Evolutionary conservation across 441 rosid genomes (phyloP).

Genomic region (Erysimum cheiri): DNA sequence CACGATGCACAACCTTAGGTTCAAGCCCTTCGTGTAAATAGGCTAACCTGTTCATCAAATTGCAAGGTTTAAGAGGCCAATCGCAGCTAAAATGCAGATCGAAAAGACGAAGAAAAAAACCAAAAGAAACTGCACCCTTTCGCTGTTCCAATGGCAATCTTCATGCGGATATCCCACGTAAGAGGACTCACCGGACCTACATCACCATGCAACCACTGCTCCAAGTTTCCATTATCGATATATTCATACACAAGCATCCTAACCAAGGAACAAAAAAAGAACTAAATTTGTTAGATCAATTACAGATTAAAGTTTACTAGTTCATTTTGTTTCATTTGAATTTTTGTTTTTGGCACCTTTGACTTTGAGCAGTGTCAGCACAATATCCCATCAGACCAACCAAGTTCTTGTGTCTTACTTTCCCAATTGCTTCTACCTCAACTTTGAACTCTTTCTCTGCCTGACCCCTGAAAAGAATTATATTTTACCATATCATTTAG

Average conservation of each 20-base stretch:
- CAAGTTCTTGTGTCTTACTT: slow-evolving; percentile 93
- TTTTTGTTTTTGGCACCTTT: slow-evolving; percentile 53
- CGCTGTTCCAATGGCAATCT: slow-evolving; percentile 89
- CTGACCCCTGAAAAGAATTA: slow-evolving; percentile 66
- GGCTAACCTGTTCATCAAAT: slow-evolving; percentile 66
- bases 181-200: slow-evolving; percentile 88
- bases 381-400: slow-evolving; percentile 94
- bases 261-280: slow-evolving; percentile 24
- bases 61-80: not conserved
- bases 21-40: slow-evolving; percentile 97
- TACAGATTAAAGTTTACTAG: not conserved
- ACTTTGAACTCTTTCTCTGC: slow-evolving; percentile 97
- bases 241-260: slow-evolving; percentile 98
- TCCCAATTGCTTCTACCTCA: slow-evolving; percentile 96
- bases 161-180: slow-evolving; percentile 91
- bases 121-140: slow-evolving; percentile 67
- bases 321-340: slow-evolving; percentile 1
- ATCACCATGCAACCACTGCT: slow-evolving; percentile 97
- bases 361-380: slow-evolving; percentile 84
- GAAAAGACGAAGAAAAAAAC: not conserved
- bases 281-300: not conserved
- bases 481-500: slow-evolving; percentile 1
- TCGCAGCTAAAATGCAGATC: not conserved
- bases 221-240: slow-evolving; percentile 91
- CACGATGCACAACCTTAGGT: slow-evolving; percentile 98